Base-by-base conservation (phyloP, 257 asterid species). In the Salvia rosmarinus region DNA sequence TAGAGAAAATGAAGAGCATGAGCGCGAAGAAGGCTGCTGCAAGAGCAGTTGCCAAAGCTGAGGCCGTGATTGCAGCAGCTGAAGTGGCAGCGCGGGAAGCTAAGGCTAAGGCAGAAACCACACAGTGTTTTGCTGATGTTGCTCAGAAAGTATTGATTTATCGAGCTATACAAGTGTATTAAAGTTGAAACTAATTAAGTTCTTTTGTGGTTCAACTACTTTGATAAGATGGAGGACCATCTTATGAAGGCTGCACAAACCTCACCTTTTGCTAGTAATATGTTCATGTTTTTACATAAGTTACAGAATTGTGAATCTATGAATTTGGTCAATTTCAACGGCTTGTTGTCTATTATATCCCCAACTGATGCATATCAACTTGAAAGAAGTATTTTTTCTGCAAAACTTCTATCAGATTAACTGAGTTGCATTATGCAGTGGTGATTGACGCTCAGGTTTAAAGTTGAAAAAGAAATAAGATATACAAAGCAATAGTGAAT, bases 101-200 rank as follows among this genome's bases (percentile, higher is more conserved):
- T 0, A 96, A 92, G 75, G 96, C 92, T 0, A 95, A 90, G 81
- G 96, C 96, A 16, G 96, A 88, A 81, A 95, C 94, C 10, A 90
- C 96, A 13, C 84, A 81, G 32, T 87, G 96, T 81, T 89, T 94
- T 83, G 96, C 88, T 73, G 96, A 87, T 64, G 95, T 93, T 4
- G 88, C 95, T 3, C 76, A 69, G 57, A 88, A 82, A 65, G 91
- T 96, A 6, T 57, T 84, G 43, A 82, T 73, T 35, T 85, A 51
- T 71, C 88, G 81, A 68, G 77, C 87, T 44, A 81, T 90, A 54
- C 85, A 61, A 65, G 95, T 81, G 86, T 87, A 95, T 92, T 90
- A 87, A 78, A 46, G 51, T 62, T 12, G 5, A 37, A 17, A 37
- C 50, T n/a, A n/a, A n/a, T 32, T 3, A 16, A 3, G 2, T 34